These are phyloP conservation scores for Trypanosoma conorhini DNA, from an alignment of 208 protist genomes.

Conservation along the genomic window DNA sequence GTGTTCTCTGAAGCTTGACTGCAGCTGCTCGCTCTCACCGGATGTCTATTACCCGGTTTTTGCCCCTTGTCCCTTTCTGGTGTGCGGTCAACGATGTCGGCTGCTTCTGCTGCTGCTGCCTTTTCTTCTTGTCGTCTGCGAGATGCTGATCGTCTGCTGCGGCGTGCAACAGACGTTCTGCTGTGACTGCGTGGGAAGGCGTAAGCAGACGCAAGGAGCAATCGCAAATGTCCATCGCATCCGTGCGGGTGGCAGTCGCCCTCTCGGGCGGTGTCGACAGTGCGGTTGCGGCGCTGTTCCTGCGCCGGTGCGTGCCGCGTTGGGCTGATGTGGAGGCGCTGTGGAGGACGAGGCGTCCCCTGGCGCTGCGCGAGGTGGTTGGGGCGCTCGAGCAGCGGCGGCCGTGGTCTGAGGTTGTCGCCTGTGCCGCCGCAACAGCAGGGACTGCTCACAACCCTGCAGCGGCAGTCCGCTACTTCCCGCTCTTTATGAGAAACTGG, in stretches of 20 bases:
- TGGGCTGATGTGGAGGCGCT: slow-evolving; percentile 55
- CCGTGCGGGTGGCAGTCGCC: slow-evolving; percentile 53
- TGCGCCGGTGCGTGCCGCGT: slow-evolving; percentile 54
- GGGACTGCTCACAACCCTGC: slow-evolving; percentile 2
- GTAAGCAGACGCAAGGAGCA: background rate
- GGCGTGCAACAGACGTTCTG: background rate
- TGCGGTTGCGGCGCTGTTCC: slow-evolving; percentile 61
- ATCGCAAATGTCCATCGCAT: slow-evolving; percentile 3
- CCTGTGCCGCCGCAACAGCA: background rate
- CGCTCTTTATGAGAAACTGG: slow-evolving; percentile 76
- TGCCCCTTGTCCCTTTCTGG: too few relatives aligned
- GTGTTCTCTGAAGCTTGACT: slow-evolving; percentile 14
- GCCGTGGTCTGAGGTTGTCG: slow-evolving; percentile 27
- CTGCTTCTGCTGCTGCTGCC: too few relatives aligned
- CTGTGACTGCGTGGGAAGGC: background rate
- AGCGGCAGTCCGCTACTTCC: slow-evolving; percentile 33
- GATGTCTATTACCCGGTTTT: too few relatives aligned
- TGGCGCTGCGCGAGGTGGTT: slow-evolving; percentile 20
- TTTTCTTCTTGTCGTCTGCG: background rate
- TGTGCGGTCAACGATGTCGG: too few relatives aligned
- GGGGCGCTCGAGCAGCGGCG: slow-evolving; percentile 24
- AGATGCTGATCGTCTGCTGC: background rate
- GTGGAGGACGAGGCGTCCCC: slow-evolving; percentile 10
- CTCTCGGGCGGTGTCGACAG: slow-evolving; percentile 88
- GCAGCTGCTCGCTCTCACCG: too few relatives aligned